Evolutionary conservation across 805 yeast species (phyloP), one percentile per base, ranked within the genome.

Genomic region (Spathaspora boniae): DNA sequence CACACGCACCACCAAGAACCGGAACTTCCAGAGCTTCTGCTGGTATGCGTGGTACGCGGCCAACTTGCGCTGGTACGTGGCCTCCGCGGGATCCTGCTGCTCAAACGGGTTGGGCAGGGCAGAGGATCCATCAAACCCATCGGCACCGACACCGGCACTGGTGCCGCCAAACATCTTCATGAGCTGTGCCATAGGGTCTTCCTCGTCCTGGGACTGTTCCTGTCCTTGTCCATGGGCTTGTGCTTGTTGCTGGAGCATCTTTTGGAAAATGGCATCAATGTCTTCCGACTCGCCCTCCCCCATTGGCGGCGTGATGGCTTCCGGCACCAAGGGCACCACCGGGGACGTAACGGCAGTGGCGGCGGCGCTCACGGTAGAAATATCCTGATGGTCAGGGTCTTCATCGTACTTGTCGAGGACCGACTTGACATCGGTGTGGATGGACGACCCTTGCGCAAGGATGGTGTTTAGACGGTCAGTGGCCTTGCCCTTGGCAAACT

Each of bases 401-500:
- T 43, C 23, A 5, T 33, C 14, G 20, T 38, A 43, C 33, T 50
- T 46, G 31, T 62, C 69, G 43, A 65, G 53, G 3, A 62, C 64
- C 7, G 71, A 65, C 3, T 49, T 55, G n/a, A 53, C 62, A 0
- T 53, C 6, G 6, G 53, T 39, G 28, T 62, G 60, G 20, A 63
- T 64, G 3, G 70, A 62, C 2, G 67, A 55, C 5, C 70, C 70
- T 43, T 54, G 67, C 9, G 59, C 45, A 37, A 66, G 51, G 16
- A 67, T 67, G 17, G 39, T 70, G 42, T 71, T 75, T 47, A 81
- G 55, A 41, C 87, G 60, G 15, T 65, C 65, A 3, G 74, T 50
- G 15, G 79, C 82, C 30, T 71, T 72, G 4, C 81, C 80, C 43
- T 69, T 66, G 33, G 65, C 58, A 65, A 80, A 68, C 51, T 78